A percentile compares a stretch with the other conserved stretches of the same genome.
phyloP scores from a whole-genome alignment of 306 rosid genomes.

The Arachis stenosperma region DNA sequence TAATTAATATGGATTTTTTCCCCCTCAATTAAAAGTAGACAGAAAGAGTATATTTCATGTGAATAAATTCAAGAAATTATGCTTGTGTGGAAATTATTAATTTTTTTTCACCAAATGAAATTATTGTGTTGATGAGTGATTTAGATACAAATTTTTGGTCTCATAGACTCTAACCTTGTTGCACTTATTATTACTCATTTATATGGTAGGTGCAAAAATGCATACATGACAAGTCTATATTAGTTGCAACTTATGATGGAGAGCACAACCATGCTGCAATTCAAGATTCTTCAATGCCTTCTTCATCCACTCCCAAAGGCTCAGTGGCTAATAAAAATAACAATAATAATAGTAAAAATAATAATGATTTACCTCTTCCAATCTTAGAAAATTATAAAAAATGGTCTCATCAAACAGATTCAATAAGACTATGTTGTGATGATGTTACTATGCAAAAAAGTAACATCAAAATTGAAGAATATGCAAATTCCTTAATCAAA shows the following conservation, averaged over 20 bases:
- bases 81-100: neutral
- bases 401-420: constrained; percentile 39
- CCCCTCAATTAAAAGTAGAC: no score
- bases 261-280: constrained; percentile 63
- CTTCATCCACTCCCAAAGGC: constrained; percentile 43
- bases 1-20: neutral
- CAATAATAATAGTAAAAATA: no score
- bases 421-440: constrained; percentile 7
- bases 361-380: constrained; percentile 15
- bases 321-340: neutral
- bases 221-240: constrained; percentile 54
- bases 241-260: constrained; percentile 75
- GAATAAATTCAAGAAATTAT: constrained; percentile 1
- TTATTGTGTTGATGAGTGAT: no score
- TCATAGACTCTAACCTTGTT: neutral
- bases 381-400: constrained; percentile 17
- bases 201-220: constrained; percentile 69
- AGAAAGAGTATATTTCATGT: constrained; percentile 5
- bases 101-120: no score
- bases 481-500: constrained; percentile 50
- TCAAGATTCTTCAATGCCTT: constrained; percentile 22
- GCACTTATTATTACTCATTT: neutral
- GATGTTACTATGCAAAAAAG: constrained; percentile 27
- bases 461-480: constrained; percentile 49
- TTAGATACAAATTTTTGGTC: no score